A percentile compares a stretch with the other conserved stretches of the same genome.
Conservation (phyloP, 306 rosid genomes). For the Quercus suber region DNA sequence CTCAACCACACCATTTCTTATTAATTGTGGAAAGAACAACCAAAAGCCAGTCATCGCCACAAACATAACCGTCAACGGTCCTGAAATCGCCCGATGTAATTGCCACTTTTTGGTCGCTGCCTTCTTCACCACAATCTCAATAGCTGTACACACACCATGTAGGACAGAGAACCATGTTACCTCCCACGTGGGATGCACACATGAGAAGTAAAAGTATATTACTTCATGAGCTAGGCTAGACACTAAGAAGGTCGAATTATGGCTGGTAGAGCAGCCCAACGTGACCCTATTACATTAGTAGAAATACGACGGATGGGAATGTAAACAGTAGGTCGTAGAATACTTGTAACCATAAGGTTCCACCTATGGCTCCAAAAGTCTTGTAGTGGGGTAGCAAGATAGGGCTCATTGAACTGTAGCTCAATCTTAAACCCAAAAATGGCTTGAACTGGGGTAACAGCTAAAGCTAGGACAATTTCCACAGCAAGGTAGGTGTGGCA, state of each 20-base stretch:
- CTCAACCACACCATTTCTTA: constrained; percentile 47
- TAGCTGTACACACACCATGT: constrained; percentile 46
- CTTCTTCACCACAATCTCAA: constrained; percentile 56
- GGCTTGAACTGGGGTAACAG: constrained; percentile 37
- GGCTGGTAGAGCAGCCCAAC: constrained; percentile 10
- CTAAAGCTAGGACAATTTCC: constrained; percentile 40
- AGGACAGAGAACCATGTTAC: constrained; percentile 64
- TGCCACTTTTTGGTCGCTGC: constrained; percentile 29
- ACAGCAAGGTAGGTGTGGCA: constrained; percentile 49
- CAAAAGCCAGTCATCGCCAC: constrained; percentile 42
- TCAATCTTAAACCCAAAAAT: constrained; percentile 38
- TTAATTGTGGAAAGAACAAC: constrained; percentile 59
- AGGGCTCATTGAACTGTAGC: constrained; percentile 68
- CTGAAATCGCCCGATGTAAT: constrained; percentile 34
- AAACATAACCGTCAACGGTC: constrained; percentile 34
- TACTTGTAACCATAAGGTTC: constrained; percentile 68
- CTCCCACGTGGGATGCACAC: constrained; percentile 76
- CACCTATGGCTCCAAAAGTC: constrained; percentile 88
- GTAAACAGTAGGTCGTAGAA: constrained; percentile 49
- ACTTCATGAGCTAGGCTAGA: constrained; percentile 72
- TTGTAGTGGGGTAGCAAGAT: constrained; percentile 60
- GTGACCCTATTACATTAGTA: not conserved
- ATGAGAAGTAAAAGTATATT: constrained; percentile 53
- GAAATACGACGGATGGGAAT: constrained; percentile 8
- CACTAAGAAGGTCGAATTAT: constrained; percentile 36